Evolutionary conservation across 495 filamentous ascomycete genomes (phyloP).

Genomic region (Hypoxylon fragiforme): DNA sequence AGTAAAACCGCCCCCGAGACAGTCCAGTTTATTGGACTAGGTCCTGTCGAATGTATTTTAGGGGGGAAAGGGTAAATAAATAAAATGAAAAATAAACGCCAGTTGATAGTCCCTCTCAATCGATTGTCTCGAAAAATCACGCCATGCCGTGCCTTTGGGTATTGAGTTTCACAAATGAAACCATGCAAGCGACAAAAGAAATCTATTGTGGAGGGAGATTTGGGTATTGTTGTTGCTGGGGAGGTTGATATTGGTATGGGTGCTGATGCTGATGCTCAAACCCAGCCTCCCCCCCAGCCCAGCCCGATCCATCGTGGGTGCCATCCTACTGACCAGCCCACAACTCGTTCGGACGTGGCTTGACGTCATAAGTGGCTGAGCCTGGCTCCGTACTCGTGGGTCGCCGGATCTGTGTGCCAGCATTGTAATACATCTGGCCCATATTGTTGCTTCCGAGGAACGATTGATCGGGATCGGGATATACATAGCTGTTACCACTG

Average conservation of each 20-base stretch:
- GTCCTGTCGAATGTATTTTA: no score
- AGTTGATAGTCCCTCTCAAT: conserved; percentile 26
- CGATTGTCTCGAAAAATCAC: conserved; percentile 20
- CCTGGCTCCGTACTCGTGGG: conserved; percentile 73
- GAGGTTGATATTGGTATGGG: background rate
- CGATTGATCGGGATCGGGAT: conserved; percentile 68
- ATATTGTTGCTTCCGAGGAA: conserved; percentile 55
- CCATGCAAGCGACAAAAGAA: conserved; percentile 25
- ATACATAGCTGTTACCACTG: conserved; percentile 62
- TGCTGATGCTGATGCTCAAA: background rate
- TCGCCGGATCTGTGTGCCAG: conserved; percentile 64
- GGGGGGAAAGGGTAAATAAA: no score
- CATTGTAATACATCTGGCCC: conserved; percentile 65
- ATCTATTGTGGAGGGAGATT: conserved; percentile 28
- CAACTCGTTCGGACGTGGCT: conserved; percentile 46
- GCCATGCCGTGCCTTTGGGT: conserved; percentile 30
- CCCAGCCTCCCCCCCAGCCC: background rate
- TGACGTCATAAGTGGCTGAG: conserved; percentile 63
- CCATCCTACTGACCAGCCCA: conserved; percentile 39
- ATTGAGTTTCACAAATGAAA: conserved; percentile 28
- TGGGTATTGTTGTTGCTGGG: background rate
- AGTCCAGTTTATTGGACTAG: no score
- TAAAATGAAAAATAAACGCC: conserved; percentile 37
- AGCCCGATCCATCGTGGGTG: conserved; percentile 1
- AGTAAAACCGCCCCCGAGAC: conserved; percentile 7